Conservation (phyloP, 2,329 filamentous ascomycete genomes). For the Macrophomina tecta region DNA sequence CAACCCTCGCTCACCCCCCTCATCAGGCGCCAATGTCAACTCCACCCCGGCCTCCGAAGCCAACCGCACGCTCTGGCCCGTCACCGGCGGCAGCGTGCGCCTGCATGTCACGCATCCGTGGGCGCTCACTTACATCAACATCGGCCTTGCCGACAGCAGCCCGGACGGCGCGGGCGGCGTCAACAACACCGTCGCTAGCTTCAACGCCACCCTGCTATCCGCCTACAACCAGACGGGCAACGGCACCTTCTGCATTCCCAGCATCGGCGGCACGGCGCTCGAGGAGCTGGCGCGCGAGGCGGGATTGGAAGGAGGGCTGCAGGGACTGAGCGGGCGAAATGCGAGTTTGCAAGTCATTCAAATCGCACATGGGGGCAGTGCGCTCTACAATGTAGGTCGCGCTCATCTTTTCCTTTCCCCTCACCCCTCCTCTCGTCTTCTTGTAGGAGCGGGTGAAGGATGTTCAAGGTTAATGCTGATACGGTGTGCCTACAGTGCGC, state of each 20-base stretch:
- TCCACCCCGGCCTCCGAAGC: conserved; percentile 41
- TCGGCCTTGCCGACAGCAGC: neutral
- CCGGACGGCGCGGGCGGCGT: neutral
- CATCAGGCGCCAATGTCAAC: conserved; percentile 47
- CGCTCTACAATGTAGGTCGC: conserved; percentile 51
- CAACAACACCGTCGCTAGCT: conserved; percentile 42
- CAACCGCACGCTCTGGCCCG: conserved; percentile 56
- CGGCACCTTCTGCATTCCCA: conserved; percentile 54
- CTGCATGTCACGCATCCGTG: conserved; percentile 50
- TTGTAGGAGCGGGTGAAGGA: too few species aligned
- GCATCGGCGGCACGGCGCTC: conserved; percentile 39
- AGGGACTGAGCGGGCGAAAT: conserved; percentile 45
- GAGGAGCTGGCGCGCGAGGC: conserved; percentile 27
- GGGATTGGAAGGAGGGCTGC: conserved; percentile 35
- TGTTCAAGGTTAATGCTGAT: too few species aligned
- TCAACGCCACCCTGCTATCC: conserved; percentile 53
- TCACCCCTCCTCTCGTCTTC: too few species aligned
- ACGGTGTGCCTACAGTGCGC: conserved; percentile 43
- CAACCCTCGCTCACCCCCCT: conserved; percentile 7
- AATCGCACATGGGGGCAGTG: conserved; percentile 46
- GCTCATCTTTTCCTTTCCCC: neutral
- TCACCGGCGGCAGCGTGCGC: conserved; percentile 50
- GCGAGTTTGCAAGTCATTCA: conserved; percentile 55
- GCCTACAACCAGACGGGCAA: conserved; percentile 57
- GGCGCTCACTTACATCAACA: conserved; percentile 51